phyloP scores from a whole-genome alignment of 768 basidiomycete genomes.

The Gelatoporia subvermispora region DNA sequence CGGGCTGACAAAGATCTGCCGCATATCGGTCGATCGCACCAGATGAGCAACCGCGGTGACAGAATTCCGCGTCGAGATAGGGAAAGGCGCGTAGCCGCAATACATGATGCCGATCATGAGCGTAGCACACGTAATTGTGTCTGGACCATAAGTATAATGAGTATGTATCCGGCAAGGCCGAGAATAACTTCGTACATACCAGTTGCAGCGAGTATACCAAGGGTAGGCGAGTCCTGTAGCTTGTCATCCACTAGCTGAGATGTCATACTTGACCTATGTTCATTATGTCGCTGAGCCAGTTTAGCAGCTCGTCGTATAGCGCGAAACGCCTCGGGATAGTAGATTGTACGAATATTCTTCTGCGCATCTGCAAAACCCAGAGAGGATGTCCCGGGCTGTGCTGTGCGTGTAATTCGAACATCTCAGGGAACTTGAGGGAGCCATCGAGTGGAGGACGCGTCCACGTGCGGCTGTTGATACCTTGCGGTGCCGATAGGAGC shows the following conservation, averaged over 20 bases:
- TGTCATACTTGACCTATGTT: not conserved
- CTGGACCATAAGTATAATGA: constrained; percentile 16
- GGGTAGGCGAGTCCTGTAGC: not conserved
- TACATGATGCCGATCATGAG: constrained; percentile 15
- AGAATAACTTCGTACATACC: too few relatives aligned
- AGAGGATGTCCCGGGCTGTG: constrained; percentile 5
- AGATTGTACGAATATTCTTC: not conserved
- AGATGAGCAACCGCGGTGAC: constrained; percentile 31
- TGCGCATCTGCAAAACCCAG: constrained; percentile 5
- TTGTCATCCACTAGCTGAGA: constrained; percentile 1
- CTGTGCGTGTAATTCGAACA: constrained; percentile 5
- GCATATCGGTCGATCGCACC: constrained; percentile 17
- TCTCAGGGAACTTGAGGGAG: constrained; percentile 4
- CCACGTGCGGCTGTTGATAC: constrained; percentile 3
- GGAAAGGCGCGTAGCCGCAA: constrained; percentile 24
- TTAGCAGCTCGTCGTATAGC: constrained; percentile 2
- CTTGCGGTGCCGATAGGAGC: not conserved
- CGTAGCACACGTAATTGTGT: constrained; percentile 19
- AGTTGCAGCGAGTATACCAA: constrained; percentile 6
- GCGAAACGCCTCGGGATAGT: constrained; percentile 4
- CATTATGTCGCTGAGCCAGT: not conserved
- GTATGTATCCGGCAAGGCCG: too few relatives aligned
- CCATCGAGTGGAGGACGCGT: constrained; percentile 2
- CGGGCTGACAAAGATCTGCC: constrained; percentile 18
- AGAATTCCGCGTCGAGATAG: constrained; percentile 31